Evolutionary conservation across 164 flowering plant genomes (phyloP), one percentile per base, ranked within the genome.

Genomic region (Malania oleifera): DNA sequence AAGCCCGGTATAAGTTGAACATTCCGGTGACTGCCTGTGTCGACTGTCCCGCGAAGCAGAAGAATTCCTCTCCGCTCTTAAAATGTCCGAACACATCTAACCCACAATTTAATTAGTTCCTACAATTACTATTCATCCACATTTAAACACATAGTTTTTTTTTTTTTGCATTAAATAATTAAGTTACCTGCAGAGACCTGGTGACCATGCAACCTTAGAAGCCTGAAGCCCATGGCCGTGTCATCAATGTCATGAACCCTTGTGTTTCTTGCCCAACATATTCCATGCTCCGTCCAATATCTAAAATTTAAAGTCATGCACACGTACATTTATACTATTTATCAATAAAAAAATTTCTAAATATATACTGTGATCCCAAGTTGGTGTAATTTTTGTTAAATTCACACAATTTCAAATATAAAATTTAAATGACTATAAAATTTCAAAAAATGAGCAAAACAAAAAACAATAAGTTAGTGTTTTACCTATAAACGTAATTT

Each of bases 181-280:
- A 10, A 10, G 27, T 14, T 73, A 93, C 98, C 89, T 4, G 91
- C 67, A 34, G 92, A 84, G 44, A 93, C 86, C 0, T 84, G 67
- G 55, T 82, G 73, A 5, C 98, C 98, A 67, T 87, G 86, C 39
- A 87, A 52, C 39, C 98, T 68, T 15, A 90, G 68, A 5, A 93
- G 71, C 70, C 98, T 78, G 60, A 93, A 93, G 5, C 74, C 97
- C 98, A 90, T 86, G 37, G 97, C 81, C 0, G 98, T 93, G 61
- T 93, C 98, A 57, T 93, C 98, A 18, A 90, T 75, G 52, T 93
- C 99, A 1, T 70, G 67, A 40, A 90, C 87, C 1, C 11, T 11
- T 0, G 91, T 71, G 44, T 86, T 82, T 64, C 96, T 76, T 11
- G 95, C 95, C 99, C 97, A 90, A 49, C 92, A 84, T 3, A 93